Base-by-base conservation (phyloP, 73 alveolate genomes). In the Paramecium primaurelia region DNA sequence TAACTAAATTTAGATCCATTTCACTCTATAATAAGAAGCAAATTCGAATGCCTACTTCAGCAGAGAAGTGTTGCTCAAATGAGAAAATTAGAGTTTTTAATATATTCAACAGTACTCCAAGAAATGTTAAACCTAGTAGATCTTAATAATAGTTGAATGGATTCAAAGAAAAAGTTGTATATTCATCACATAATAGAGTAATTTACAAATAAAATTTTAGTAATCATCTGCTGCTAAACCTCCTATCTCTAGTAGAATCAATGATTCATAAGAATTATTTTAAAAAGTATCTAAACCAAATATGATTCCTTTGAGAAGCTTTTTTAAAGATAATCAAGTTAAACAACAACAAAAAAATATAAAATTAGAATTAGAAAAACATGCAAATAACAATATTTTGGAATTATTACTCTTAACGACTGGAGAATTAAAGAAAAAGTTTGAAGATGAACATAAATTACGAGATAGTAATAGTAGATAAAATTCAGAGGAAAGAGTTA, bases 351-450 rank as follows among this genome's bases (percentile, higher is more conserved):
- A 64, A 34, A 25, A 64, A 8, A 20, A 64, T 64, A 34, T 28
- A 8, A 64, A 64, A 64, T 32, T 12, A 6, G 84, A 64, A 64
- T 34, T 64, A 34, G 84, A 64, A 64, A 64, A 64, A 11, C 84
- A 64, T 64, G 5, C 84, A 73, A 80, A 80, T 47, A 42, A 45
- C 8, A 42, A 80, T 49, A 80, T 80, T 2, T 80, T 80, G 26
- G 91, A 80, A 80, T 80, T 80, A 22, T 64, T 80, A 22, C 91
- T 80, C 18, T 25, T 80, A 12, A 42, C 91, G 16, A 80, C 91
- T 22, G 91, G 91, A 11, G 91, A 80, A 80, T 49, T 80, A 26
- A 80, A 80, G 58, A 42, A 80, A 22, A 80, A 80, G 49, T 80
- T 80, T 44, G 22, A 80, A n/a, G 47, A 80, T 2, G 75, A 80